phyloP scores from a whole-genome alignment of 2,329 filamentous ascomycete species.

The Aspergillus fructus region DNA sequence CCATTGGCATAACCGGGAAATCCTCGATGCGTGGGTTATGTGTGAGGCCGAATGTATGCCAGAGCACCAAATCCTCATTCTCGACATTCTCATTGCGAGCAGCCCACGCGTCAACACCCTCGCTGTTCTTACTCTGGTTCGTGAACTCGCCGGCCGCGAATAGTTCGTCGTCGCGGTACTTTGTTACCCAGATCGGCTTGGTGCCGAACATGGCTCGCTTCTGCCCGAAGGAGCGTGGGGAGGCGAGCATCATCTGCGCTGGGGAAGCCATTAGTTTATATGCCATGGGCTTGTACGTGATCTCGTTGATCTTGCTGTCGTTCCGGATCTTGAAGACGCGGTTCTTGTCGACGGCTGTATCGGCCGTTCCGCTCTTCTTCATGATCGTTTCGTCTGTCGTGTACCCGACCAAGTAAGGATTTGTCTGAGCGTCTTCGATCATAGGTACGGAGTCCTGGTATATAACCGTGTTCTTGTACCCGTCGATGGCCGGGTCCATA shows the following conservation, averaged over 20 bases:
- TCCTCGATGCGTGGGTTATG: constrained; percentile 65
- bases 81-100: constrained; percentile 48
- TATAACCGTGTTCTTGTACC: constrained; percentile 54
- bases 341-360: constrained; percentile 51
- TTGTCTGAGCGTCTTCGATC: constrained; percentile 51
- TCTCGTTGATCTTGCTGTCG: constrained; percentile 44
- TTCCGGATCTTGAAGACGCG: constrained; percentile 57
- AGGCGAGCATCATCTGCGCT: constrained; percentile 52
- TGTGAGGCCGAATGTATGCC: constrained; percentile 55
- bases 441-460: constrained; percentile 57
- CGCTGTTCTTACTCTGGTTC: constrained; percentile 53
- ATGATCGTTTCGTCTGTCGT: constrained; percentile 53
- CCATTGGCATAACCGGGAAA: constrained; percentile 67
- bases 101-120: constrained; percentile 55
- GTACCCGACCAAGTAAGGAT: constrained; percentile 64
- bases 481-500: constrained; percentile 62
- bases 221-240: constrained; percentile 44
- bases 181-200: constrained; percentile 57
- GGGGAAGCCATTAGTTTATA: constrained; percentile 52
- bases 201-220: constrained; percentile 52
- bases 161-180: constrained; percentile 53
- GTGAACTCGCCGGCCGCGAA: constrained; percentile 55
- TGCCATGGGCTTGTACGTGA: constrained; percentile 47
- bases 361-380: constrained; percentile 49
- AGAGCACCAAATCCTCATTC: constrained; percentile 45